phyloP scores from a whole-genome alignment of 805 yeast genomes.

The Saturnispora gosingensis region DNA sequence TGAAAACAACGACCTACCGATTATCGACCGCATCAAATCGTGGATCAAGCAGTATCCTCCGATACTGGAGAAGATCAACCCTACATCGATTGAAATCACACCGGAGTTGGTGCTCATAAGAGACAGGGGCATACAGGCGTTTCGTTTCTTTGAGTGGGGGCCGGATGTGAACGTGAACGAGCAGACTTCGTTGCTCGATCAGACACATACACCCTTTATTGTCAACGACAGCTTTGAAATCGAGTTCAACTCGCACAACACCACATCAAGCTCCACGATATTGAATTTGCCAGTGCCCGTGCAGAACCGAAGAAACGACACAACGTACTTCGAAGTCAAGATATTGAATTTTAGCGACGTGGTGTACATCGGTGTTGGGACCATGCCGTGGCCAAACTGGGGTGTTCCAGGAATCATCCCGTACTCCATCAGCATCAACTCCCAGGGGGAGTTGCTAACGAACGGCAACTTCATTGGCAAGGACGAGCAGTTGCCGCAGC shows the following conservation, averaged over 20 bases:
- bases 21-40: background rate
- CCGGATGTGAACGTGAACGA: constrained; percentile 22
- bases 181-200: constrained; percentile 7
- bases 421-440: constrained; percentile 65
- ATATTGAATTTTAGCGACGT: constrained; percentile 32
- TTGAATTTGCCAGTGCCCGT: constrained; percentile 29
- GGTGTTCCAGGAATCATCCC: constrained; percentile 65
- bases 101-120: constrained; percentile 25
- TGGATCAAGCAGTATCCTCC: background rate
- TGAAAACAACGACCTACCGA: background rate
- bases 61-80: background rate
- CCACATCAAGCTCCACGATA: constrained; percentile 16
- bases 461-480: constrained; percentile 28
- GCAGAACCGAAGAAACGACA: constrained; percentile 34
- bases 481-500: constrained; percentile 33
- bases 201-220: constrained; percentile 17
- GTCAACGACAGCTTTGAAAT: constrained; percentile 29
- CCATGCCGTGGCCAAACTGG: constrained; percentile 69
- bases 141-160: constrained; percentile 25
- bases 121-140: constrained; percentile 29
- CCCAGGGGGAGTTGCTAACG: constrained; percentile 60
- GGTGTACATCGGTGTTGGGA: constrained; percentile 56
- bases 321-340: constrained; percentile 60
- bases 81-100: constrained; percentile 18
- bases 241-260: constrained; percentile 17